These are phyloP conservation scores for Yarrowia alimentaria DNA, from an alignment of 805 yeast genomes.

Conservation along the genomic window DNA sequence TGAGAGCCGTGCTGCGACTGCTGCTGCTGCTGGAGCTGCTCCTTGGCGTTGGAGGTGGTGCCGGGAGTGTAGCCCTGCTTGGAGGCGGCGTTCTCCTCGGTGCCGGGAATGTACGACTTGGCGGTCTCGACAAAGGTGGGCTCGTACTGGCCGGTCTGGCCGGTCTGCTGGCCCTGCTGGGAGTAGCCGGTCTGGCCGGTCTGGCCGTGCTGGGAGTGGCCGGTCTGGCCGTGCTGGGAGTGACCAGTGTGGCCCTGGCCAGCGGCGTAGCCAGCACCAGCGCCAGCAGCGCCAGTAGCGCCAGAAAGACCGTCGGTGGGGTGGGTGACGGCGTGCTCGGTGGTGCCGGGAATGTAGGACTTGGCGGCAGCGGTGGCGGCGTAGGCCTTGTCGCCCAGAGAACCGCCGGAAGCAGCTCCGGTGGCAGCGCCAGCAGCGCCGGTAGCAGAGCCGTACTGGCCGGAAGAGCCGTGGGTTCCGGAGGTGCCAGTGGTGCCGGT, in stretches of 20 bases:
- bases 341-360: constrained; percentile 24
- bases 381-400: constrained; percentile 19
- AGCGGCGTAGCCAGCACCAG: not conserved
- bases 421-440: too few species aligned
- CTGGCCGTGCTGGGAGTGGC: constrained; percentile 1
- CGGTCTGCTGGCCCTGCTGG: constrained; percentile 3
- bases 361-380: constrained; percentile 6
- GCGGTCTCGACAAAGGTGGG: constrained; percentile 8
- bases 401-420: constrained; percentile 10
- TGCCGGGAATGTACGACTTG: constrained; percentile 24
- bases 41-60: constrained; percentile 15
- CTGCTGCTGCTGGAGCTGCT: constrained; percentile 1
- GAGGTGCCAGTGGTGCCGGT: constrained; percentile 15
- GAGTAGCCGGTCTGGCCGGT: too few species aligned
- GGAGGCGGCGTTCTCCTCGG: constrained; percentile 15
- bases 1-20: not conserved
- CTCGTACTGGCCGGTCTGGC: not conserved
- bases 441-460: constrained; percentile 6
- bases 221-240: constrained; percentile 1
- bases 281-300: not conserved
- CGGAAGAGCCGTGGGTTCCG: too few species aligned
- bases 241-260: not conserved
- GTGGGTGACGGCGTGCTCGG: constrained; percentile 3
- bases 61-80: constrained; percentile 25
- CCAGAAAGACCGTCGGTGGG: not conserved